Evolutionary conservation across 2,329 filamentous ascomycete genomes (phyloP).

Genomic region (Aureobasidium sp.): DNA sequence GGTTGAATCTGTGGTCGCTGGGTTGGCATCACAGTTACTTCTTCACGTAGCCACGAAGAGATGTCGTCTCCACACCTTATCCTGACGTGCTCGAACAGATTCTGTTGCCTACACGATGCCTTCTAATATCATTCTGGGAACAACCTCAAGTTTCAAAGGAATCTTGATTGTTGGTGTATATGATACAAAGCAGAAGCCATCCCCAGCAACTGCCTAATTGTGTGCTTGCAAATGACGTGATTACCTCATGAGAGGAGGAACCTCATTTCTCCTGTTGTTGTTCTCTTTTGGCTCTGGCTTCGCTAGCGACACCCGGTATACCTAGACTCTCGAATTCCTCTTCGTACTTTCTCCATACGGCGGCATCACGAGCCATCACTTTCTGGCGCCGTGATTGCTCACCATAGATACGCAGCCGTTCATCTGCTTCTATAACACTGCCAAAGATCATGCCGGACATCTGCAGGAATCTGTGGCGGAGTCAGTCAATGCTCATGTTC

Average conservation of each 20-base stretch:
- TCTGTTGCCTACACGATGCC: background rate
- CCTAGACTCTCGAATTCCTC: constrained; percentile 46
- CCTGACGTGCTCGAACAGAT: background rate
- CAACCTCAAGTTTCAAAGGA: background rate
- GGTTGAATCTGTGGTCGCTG: background rate
- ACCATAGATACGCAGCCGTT: constrained; percentile 60
- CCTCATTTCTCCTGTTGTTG: background rate
- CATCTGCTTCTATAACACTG: constrained; percentile 68
- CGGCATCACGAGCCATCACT: constrained; percentile 56
- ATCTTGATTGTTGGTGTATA: background rate
- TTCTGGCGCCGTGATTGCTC: constrained; percentile 57
- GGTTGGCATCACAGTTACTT: background rate
- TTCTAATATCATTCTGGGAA: background rate
- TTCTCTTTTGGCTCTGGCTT: constrained; percentile 6
- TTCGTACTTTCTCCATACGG: constrained; percentile 62
- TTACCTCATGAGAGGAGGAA: too few relatives aligned
- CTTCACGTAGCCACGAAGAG: background rate
- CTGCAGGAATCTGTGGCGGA: constrained; percentile 58
- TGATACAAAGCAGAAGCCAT: background rate
- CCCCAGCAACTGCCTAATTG: background rate
- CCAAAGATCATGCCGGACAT: constrained; percentile 83
- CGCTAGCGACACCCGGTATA: constrained; percentile 8
- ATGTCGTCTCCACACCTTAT: background rate
- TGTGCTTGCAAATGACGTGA: background rate
- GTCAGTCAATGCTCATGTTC: background rate